Evolutionary conservation across 768 basidiomycete genomes (phyloP).

Genomic region (Rhodosporidiobolus sp.): DNA sequence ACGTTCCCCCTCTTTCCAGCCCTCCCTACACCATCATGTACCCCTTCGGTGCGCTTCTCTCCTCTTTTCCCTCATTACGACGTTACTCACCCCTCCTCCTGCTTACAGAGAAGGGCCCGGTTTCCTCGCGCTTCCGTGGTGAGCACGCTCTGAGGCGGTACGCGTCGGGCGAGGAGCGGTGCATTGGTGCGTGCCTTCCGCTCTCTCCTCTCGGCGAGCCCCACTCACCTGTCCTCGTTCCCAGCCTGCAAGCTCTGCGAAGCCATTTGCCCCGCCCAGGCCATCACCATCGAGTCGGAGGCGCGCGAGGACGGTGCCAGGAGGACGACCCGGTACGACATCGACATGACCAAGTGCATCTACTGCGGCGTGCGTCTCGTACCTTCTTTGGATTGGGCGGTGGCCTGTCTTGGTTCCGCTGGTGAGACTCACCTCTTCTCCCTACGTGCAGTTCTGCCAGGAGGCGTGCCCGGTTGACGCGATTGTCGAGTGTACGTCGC

Average conservation of each 20-base stretch:
- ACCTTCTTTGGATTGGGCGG: background rate
- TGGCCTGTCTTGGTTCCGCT: no score
- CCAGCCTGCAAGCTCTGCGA: slow-evolving; percentile 97
- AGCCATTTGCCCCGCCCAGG: slow-evolving; percentile 98
- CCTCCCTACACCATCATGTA: slow-evolving; percentile 75
- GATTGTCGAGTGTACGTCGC: slow-evolving; percentile 84
- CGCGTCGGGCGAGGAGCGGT: slow-evolving; percentile 95
- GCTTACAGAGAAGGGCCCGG: slow-evolving; percentile 82
- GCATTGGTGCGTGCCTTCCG: slow-evolving; percentile 70
- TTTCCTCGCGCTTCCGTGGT: slow-evolving; percentile 96
- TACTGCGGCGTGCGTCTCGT: slow-evolving; percentile 70
- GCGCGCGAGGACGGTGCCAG: slow-evolving; percentile 90
- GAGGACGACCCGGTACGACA: slow-evolving; percentile 97
- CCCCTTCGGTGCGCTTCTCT: slow-evolving; percentile 36
- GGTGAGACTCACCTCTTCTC: background rate
- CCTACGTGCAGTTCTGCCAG: slow-evolving; percentile 68
- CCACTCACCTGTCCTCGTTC: background rate
- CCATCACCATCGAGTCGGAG: slow-evolving; percentile 98
- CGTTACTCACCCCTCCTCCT: slow-evolving; percentile 49
- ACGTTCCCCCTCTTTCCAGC: slow-evolving; percentile 70
- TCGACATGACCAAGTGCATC: slow-evolving; percentile 99
- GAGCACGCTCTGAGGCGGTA: slow-evolving; percentile 96
- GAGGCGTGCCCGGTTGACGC: slow-evolving; percentile 99
- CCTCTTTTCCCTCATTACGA: no score
- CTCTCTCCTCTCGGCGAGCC: background rate